These are phyloP conservation scores for Delphinella strobiligena DNA, from an alignment of 2,329 filamentous ascomycete species.

Conservation along the genomic window DNA sequence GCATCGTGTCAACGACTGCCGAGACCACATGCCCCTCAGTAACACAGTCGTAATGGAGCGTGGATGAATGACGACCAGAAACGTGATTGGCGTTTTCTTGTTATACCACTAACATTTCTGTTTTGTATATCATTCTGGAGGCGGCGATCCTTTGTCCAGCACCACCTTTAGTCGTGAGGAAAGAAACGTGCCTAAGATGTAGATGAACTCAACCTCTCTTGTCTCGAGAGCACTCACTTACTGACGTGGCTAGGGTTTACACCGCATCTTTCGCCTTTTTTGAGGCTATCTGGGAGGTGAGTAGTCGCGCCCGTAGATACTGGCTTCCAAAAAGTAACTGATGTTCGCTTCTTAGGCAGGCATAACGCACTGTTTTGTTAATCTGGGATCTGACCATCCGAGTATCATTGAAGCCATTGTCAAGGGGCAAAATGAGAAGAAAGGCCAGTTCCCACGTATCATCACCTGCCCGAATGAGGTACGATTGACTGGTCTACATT, in stretches of 20 bases:
- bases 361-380: conserved; percentile 50
- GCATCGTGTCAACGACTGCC: too few relatives aligned
- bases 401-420: conserved; percentile 72
- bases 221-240: too few relatives aligned
- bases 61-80: too few relatives aligned
- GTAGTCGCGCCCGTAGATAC: conserved; percentile 5
- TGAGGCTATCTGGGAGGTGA: conserved; percentile 62
- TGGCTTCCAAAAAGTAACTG: neutral
- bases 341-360: conserved; percentile 30
- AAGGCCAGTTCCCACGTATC: conserved; percentile 54
- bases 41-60: too few relatives aligned
- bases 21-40: too few relatives aligned
- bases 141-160: too few relatives aligned
- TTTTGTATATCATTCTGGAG: too few relatives aligned
- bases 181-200: too few relatives aligned
- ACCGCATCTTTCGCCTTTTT: conserved; percentile 75
- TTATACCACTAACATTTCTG: too few relatives aligned
- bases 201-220: too few relatives aligned
- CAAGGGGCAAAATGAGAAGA: conserved; percentile 57
- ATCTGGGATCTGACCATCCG: conserved; percentile 61
- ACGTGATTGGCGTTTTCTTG: too few relatives aligned
- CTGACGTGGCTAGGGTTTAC: conserved; percentile 33
- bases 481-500: conserved; percentile 11
- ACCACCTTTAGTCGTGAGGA: too few relatives aligned
- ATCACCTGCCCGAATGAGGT: conserved; percentile 75